A percentile compares a stretch with the other conserved stretches of the same genome.
phyloP scores from a whole-genome alignment of 2,329 filamentous ascomycete species.

The Monilinia laxa region DNA sequence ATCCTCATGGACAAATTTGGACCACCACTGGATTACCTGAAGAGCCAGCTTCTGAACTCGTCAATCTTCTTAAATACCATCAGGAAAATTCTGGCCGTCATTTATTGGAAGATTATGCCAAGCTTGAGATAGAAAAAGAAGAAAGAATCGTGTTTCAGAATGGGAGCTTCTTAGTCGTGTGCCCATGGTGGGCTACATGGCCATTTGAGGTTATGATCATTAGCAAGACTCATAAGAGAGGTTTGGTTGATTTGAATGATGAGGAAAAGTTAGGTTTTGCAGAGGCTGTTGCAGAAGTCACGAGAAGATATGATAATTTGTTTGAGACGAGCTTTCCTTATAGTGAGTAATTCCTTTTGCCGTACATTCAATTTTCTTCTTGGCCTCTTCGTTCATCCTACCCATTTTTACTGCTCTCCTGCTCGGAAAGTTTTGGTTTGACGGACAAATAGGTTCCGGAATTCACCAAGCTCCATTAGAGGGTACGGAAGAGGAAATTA shows the following conservation, averaged over 20 bases:
- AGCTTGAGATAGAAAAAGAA: conserved; percentile 75
- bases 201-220: conserved; percentile 94
- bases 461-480: conserved; percentile 92
- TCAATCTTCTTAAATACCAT: conserved; percentile 76
- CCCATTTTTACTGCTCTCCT: not conserved
- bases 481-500: conserved; percentile 77
- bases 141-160: conserved; percentile 91
- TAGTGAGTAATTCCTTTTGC: conserved; percentile 52
- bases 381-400: not conserved
- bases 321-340: conserved; percentile 98
- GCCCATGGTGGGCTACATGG: conserved; percentile 98
- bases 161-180: conserved; percentile 77
- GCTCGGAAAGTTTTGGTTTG: not conserved
- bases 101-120: conserved; percentile 77
- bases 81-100: conserved; percentile 69
- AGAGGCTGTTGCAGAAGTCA: conserved; percentile 82
- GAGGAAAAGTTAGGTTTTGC: conserved; percentile 73
- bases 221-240: conserved; percentile 78
- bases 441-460: conserved; percentile 64
- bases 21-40: conserved; percentile 88
- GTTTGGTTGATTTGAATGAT: conserved; percentile 75
- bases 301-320: conserved; percentile 90
- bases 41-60: conserved; percentile 78
- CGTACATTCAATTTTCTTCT: not conserved
- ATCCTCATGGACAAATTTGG: conserved; percentile 97